These are phyloP conservation scores for Leucosporidium yakuticum DNA, from an alignment of 768 basidiomycete genomes.

Conservation along the genomic window DNA sequence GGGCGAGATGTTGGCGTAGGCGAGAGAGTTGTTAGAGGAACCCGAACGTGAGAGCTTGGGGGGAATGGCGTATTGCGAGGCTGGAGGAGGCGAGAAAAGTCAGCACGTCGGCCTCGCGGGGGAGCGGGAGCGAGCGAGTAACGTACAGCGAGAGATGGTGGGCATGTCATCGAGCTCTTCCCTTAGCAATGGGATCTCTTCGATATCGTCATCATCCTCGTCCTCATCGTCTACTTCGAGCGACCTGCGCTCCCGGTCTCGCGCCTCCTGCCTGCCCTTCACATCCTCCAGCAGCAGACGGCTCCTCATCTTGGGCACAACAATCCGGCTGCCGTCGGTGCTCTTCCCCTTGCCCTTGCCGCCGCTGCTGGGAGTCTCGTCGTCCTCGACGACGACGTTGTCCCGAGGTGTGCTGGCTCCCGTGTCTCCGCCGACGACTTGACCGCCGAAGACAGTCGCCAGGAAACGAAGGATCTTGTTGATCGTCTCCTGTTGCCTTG, in stretches of 20 bases:
- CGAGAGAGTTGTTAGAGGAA: conserved; percentile 2
- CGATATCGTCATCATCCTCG: conserved; percentile 40
- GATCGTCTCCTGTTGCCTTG: conserved; percentile 93
- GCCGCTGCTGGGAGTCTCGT: not conserved
- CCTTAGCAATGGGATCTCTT: conserved; percentile 23
- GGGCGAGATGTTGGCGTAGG: not conserved
- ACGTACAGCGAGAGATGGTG: conserved; percentile 27
- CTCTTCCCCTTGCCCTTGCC: conserved; percentile 6
- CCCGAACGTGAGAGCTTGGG: not conserved
- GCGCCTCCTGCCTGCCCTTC: conserved; percentile 45
- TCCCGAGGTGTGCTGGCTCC: not conserved
- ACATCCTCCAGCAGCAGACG: conserved; percentile 45
- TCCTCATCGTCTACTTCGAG: conserved; percentile 46
- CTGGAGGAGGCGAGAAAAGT: not conserved
- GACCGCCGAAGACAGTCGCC: conserved; percentile 71
- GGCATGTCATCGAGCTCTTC: conserved; percentile 23
- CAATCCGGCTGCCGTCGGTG: not conserved
- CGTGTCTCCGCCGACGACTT: conserved; percentile 18
- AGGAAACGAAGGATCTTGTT: conserved; percentile 91
- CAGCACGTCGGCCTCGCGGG: not conserved
- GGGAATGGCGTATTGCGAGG: conserved; percentile 4
- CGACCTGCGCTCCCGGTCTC: conserved; percentile 21
- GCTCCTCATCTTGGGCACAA: conserved; percentile 32
- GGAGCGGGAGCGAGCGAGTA: not conserved
- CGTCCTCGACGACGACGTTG: not conserved